These are phyloP conservation scores for Diaporthe sp. DNA, from an alignment of 2,329 filamentous ascomycete genomes.

Conservation along the genomic window DNA sequence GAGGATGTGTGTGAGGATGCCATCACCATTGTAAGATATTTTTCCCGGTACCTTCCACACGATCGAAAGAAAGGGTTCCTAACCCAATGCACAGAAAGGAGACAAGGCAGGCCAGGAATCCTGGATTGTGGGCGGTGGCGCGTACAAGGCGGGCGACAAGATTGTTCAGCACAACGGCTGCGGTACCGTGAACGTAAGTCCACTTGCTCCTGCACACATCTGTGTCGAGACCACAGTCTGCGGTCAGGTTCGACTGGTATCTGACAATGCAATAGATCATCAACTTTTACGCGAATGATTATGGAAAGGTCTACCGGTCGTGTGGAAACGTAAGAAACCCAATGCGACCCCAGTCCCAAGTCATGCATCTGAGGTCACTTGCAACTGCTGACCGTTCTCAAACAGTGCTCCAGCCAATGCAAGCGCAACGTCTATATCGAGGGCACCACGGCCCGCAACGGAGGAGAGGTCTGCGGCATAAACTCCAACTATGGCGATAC, in stretches of 20 bases:
- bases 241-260: not conserved
- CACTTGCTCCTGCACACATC: too few species aligned
- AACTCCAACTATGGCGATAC: conserved; percentile 47
- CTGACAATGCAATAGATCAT: not conserved
- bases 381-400: not conserved
- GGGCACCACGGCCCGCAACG: conserved; percentile 52
- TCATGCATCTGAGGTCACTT: not conserved
- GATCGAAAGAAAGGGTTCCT: not conserved
- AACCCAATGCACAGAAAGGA: not conserved
- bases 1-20: conserved; percentile 21
- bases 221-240: not conserved
- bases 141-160: conserved; percentile 4
- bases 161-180: conserved; percentile 19
- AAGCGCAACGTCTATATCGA: conserved; percentile 61
- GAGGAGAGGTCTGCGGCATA: conserved; percentile 17
- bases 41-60: not conserved
- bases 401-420: conserved; percentile 46
- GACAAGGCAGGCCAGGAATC: conserved; percentile 9
- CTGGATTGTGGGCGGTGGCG: conserved; percentile 7
- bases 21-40: conserved; percentile 1
- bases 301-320: conserved; percentile 21
- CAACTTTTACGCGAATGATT: conserved; percentile 10
- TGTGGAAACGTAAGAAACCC: conserved; percentile 14
- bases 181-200: conserved; percentile 22
- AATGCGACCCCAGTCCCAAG: fast-evolving